phyloP scores from a whole-genome alignment of 441 rosid genomes.

The Gossypium trilobum region DNA sequence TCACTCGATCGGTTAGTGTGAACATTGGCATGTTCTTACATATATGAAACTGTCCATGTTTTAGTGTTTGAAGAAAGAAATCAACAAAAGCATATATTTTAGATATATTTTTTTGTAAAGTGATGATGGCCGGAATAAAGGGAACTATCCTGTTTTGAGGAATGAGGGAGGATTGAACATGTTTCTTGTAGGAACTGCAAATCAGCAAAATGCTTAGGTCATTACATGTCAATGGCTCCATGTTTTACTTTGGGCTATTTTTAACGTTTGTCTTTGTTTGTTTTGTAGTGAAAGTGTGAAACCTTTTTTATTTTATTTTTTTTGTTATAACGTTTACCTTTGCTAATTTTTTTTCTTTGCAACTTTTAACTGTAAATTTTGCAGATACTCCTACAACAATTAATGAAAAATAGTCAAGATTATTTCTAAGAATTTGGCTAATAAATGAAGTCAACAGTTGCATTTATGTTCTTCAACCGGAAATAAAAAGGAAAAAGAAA shows the following conservation, averaged over 20 bases:
- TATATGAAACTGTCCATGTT: neutral
- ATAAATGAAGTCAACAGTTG: slow-evolving; percentile 6
- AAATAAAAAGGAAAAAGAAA: neutral
- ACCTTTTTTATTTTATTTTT: too few relatives aligned
- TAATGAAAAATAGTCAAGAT: slow-evolving; percentile 12
- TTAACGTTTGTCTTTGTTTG: slow-evolving; percentile 16
- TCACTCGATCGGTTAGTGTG: slow-evolving; percentile 2
- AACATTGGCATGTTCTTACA: neutral
- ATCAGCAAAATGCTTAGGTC: slow-evolving; percentile 16
- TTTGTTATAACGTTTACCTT: slow-evolving; percentile 23
- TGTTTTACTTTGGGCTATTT: slow-evolving; percentile 7
- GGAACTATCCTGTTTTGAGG: slow-evolving; percentile 5
- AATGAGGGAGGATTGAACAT: slow-evolving; percentile 1
- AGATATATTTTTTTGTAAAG: neutral
- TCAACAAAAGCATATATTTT: neutral
- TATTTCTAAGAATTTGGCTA: neutral
- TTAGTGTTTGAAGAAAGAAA: neutral
- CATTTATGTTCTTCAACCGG: neutral
- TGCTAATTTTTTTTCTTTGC: slow-evolving; percentile 16
- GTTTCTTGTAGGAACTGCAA: slow-evolving; percentile 24
- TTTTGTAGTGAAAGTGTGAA: neutral
- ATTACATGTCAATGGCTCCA: neutral
- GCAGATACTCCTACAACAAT: neutral
- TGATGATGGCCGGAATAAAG: neutral
- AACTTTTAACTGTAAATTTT: slow-evolving; percentile 13